Percentiles rank a stretch among this genome's conserved stretches.
phyloP scores from a whole-genome alignment of 495 filamentous ascomycete species.

The Aspergillus saccharolyticus region DNA sequence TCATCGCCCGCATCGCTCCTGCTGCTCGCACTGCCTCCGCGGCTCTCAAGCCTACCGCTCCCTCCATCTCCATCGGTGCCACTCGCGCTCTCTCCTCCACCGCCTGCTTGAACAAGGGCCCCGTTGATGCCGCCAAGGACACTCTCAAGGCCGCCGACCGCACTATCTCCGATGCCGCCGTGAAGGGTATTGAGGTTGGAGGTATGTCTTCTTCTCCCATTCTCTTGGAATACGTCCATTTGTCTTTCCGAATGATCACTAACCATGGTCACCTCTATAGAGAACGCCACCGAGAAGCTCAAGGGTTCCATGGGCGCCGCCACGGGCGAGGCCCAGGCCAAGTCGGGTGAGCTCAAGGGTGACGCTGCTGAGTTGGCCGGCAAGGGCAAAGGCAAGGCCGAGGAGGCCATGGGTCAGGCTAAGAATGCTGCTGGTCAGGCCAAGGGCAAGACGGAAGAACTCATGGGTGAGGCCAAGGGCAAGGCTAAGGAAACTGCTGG shows the following conservation, averaged over 20 bases:
- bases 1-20: constrained; percentile 17
- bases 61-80: constrained; percentile 16
- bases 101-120: constrained; percentile 25
- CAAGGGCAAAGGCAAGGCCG: constrained; percentile 38
- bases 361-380: constrained; percentile 36
- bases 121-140: constrained; percentile 51
- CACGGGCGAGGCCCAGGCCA: constrained; percentile 30
- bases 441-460: constrained; percentile 39
- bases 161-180: constrained; percentile 47
- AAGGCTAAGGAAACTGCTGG: constrained; percentile 9
- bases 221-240: neutral
- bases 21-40: constrained; percentile 21
- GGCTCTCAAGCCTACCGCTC: constrained; percentile 13
- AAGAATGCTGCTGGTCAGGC: constrained; percentile 31
- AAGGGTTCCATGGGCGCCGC: constrained; percentile 36
- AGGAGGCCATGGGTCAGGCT: constrained; percentile 33
- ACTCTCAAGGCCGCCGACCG: constrained; percentile 53
- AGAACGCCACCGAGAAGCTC: constrained; percentile 38
- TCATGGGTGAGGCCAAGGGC: constrained; percentile 31
- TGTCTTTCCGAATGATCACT: neutral
- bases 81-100: constrained; percentile 32
- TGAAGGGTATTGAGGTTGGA: constrained; percentile 58
- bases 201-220: constrained; percentile 32
- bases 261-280: constrained; percentile 24
- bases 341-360: constrained; percentile 31